phyloP scores from a whole-genome alignment of 2,329 filamentous ascomycete genomes.

The Colletotrichum truncatum region DNA sequence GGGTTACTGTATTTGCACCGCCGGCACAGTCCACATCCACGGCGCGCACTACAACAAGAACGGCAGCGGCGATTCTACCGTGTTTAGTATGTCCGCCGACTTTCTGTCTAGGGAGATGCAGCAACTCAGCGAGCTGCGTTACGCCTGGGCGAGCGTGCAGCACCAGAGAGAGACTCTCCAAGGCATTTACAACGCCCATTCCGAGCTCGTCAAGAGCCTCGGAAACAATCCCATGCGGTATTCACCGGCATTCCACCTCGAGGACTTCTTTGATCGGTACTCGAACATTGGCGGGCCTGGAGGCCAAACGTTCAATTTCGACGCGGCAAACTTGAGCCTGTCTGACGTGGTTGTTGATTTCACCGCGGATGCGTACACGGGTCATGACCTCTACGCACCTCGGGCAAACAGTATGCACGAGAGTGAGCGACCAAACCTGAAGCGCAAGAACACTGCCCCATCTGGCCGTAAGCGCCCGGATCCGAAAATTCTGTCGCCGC shows the following conservation, averaged over 20 bases:
- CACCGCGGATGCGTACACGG: constrained; percentile 62
- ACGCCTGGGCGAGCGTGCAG: constrained; percentile 80
- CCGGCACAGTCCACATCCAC: constrained; percentile 88
- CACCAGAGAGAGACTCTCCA: constrained; percentile 84
- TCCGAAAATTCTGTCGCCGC: constrained; percentile 45
- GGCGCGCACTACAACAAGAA: constrained; percentile 79
- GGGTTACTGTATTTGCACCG: constrained; percentile 86
- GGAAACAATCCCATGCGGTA: constrained; percentile 76
- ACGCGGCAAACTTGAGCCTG: constrained; percentile 79
- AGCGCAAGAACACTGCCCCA: constrained; percentile 57
- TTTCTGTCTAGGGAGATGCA: constrained; percentile 83
- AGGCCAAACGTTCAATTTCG: constrained; percentile 70
- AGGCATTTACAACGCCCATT: constrained; percentile 80
- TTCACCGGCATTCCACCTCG: constrained; percentile 82
- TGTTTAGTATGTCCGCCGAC: constrained; percentile 71
- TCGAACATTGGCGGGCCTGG: constrained; percentile 63
- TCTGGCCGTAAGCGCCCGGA: constrained; percentile 50
- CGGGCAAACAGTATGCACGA: constrained; percentile 41
- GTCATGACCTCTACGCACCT: constrained; percentile 57
- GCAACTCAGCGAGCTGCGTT: constrained; percentile 78
- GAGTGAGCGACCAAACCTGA: constrained; percentile 51
- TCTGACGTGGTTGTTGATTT: constrained; percentile 72
- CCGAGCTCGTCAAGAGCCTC: constrained; percentile 79
- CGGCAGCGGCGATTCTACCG: constrained; percentile 62
- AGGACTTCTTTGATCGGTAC: constrained; percentile 90